Percentiles rank a stretch among this genome's conserved stretches.
These are phyloP conservation scores for Trichoderma breve DNA, from an alignment of 2,329 filamentous ascomycete species.

Conservation along the genomic window DNA sequence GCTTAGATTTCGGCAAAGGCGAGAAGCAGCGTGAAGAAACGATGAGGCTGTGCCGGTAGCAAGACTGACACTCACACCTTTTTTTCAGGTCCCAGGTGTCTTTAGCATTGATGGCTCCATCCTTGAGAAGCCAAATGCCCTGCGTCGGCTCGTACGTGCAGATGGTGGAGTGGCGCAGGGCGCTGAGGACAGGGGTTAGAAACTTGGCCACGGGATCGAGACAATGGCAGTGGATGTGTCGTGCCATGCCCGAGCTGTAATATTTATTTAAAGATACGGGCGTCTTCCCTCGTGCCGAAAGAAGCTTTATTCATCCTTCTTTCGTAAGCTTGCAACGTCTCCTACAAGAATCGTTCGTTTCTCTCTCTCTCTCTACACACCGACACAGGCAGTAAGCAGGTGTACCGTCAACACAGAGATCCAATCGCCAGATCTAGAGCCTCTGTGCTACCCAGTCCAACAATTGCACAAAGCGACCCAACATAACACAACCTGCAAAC, in stretches of 20 bases:
- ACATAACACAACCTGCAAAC: background rate
- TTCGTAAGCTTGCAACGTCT: background rate
- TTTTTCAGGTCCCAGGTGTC: background rate
- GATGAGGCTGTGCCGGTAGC: background rate
- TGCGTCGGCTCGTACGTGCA: conserved; percentile 8
- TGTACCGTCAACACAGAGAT: background rate
- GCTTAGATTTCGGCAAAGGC: background rate
- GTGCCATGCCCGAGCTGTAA: background rate
- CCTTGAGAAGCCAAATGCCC: background rate
- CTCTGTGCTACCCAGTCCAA: background rate
- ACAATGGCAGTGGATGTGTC: background rate
- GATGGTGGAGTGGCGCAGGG: conserved; percentile 19
- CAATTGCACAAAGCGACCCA: background rate
- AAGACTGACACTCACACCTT: background rate
- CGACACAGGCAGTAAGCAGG: background rate
- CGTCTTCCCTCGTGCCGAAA: background rate
- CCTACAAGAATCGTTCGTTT: background rate
- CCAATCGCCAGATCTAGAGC: background rate
- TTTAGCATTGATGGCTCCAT: background rate
- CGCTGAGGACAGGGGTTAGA: background rate
- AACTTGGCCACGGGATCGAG: conserved; percentile 17
- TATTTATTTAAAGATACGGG: conserved; percentile 13
- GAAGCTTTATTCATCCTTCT: background rate
- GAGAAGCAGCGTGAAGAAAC: background rate
- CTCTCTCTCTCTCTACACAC: background rate